These are phyloP conservation scores for Penicillium nordicum DNA, from an alignment of 2,329 filamentous ascomycete species.

Conservation along the genomic window DNA sequence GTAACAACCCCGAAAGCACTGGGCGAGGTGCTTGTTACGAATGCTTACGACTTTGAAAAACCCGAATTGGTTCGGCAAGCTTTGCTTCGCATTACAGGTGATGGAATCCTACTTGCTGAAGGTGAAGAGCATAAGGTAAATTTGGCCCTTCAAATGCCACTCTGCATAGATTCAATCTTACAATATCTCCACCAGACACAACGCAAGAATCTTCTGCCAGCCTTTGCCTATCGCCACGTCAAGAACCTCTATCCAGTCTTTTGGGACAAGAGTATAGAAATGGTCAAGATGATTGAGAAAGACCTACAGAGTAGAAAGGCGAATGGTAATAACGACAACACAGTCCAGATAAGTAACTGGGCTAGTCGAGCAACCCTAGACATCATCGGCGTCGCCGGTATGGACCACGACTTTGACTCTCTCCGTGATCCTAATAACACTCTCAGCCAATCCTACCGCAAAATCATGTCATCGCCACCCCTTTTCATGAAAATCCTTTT, in stretches of 20 bases:
- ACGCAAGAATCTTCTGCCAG: conserved; percentile 74
- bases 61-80: conserved; percentile 48
- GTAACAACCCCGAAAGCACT: conserved; percentile 62
- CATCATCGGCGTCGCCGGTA: conserved; percentile 69
- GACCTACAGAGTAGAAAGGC: conserved; percentile 39
- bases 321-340: conserved; percentile 34
- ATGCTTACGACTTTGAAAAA: conserved; percentile 68
- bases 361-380: conserved; percentile 67
- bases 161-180: background rate
- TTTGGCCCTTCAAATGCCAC: no score
- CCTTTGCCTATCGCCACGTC: conserved; percentile 80
- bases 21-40: conserved; percentile 66
- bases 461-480: conserved; percentile 22
- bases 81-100: conserved; percentile 39
- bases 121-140: conserved; percentile 79
- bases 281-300: conserved; percentile 58
- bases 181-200: conserved; percentile 44
- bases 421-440: conserved; percentile 59
- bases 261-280: conserved; percentile 71
- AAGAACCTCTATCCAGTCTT: conserved; percentile 82
- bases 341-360: conserved; percentile 61
- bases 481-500: conserved; percentile 47
- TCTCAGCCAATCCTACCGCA: conserved; percentile 47
- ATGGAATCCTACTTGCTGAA: conserved; percentile 66
- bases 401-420: conserved; percentile 68